A percentile compares a stretch with the other conserved stretches of the same genome.
Conservation (phyloP, 2,329 filamentous ascomycete genomes). For the Tolypocladium tundrense region DNA sequence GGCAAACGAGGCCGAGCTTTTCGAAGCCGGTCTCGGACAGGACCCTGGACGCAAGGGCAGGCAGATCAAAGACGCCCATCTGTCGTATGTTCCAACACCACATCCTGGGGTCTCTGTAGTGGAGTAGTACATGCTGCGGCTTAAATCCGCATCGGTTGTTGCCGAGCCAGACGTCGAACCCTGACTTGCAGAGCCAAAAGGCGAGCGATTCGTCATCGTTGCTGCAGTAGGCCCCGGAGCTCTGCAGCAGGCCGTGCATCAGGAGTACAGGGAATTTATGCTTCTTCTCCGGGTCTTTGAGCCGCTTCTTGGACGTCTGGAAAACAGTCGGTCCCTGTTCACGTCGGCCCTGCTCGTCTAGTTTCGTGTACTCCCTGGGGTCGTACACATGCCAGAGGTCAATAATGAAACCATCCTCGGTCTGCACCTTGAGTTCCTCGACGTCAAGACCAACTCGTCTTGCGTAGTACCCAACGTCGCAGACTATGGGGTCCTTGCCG, state of each 20-base stretch:
- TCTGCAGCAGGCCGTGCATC: conserved; percentile 83
- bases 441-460: conserved; percentile 77
- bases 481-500: conserved; percentile 66
- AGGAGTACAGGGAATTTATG: conserved; percentile 70
- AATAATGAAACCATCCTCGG: conserved; percentile 88
- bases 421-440: conserved; percentile 75
- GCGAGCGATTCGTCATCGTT: conserved; percentile 86
- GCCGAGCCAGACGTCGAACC: conserved; percentile 91
- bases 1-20: conserved; percentile 73
- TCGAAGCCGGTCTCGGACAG: conserved; percentile 72
- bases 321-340: conserved; percentile 54
- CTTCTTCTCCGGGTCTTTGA: conserved; percentile 27
- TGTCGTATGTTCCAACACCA: conserved; percentile 96
- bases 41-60: conserved; percentile 71
- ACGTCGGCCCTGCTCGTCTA: conserved; percentile 37
- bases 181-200: conserved; percentile 84
- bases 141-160: conserved; percentile 85
- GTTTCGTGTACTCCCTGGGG: conserved; percentile 57
- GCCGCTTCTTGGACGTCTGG: conserved; percentile 24
- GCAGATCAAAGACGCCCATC: conserved; percentile 83
- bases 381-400: conserved; percentile 85
- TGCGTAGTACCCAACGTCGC: conserved; percentile 79
- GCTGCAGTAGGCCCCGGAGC: conserved; percentile 76
- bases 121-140: conserved; percentile 63
- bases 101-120: conserved; percentile 74